Conservation (phyloP, 129 eudicot species). For the Flaveria brownii region DNA sequence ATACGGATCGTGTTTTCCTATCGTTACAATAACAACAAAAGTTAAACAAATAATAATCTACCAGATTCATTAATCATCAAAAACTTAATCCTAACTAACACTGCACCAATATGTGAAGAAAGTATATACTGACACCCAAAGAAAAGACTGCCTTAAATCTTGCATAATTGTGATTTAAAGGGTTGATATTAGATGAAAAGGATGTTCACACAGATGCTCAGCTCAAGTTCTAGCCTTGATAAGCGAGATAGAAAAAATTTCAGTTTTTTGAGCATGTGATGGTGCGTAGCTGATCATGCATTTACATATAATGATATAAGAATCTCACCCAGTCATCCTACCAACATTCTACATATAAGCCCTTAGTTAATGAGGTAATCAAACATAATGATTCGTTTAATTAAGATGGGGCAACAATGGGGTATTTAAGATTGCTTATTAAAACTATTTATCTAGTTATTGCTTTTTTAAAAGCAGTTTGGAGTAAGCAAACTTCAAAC, state of each 20-base stretch:
- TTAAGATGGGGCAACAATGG: neutral
- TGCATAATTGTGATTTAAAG: constrained; percentile 5
- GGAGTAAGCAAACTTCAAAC: neutral
- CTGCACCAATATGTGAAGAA: neutral
- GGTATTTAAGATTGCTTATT: neutral
- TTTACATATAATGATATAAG: too few species aligned
- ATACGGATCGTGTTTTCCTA: constrained; percentile 71
- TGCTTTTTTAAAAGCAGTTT: neutral
- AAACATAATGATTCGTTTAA: too few species aligned
- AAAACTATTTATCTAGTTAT: neutral
- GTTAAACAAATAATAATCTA: neutral
- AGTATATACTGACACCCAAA: neutral
- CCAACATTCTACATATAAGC: too few species aligned
- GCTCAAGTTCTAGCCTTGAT: too few species aligned
- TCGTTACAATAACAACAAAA: constrained; percentile 9
- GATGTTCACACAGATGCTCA: too few species aligned
- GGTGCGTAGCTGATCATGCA: too few species aligned
- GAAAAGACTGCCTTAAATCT: constrained; percentile 13
- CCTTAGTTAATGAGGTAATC: too few species aligned
- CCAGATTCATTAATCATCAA: constrained; percentile 5
- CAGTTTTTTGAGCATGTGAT: too few species aligned
- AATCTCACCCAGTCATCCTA: too few species aligned
- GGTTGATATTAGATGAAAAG: too few species aligned
- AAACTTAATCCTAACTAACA: neutral
- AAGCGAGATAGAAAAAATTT: too few species aligned